Conservation (phyloP, 2,329 filamentous ascomycete species). For the Cyphellophora attinorum region DNA sequence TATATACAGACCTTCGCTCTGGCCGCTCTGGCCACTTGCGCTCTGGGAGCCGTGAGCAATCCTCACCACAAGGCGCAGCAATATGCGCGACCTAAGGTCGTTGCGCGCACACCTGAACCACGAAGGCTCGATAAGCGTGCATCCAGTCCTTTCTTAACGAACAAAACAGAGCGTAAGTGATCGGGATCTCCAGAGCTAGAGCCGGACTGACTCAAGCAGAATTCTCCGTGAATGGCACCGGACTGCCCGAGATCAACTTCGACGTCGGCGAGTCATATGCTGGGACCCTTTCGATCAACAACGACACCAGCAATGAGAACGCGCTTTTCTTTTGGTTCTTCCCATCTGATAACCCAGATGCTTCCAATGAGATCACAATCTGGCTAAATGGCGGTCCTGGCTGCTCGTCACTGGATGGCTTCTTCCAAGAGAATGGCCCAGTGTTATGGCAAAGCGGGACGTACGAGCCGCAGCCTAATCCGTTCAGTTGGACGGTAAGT, state of each 20-base stretch:
- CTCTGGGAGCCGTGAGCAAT: too few relatives aligned
- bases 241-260: slow-evolving; percentile 59
- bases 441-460: slow-evolving; percentile 64
- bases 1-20: too few relatives aligned
- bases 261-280: slow-evolving; percentile 44
- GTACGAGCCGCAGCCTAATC: slow-evolving; percentile 52
- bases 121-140: too few relatives aligned
- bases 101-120: too few relatives aligned
- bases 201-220: slow-evolving; percentile 28
- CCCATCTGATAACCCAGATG: slow-evolving; percentile 36
- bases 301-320: slow-evolving; percentile 26
- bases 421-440: slow-evolving; percentile 69
- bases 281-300: slow-evolving; percentile 42
- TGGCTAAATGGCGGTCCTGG: slow-evolving; percentile 47
- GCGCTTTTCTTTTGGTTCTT: slow-evolving; percentile 34
- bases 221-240: slow-evolving; percentile 53
- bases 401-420: slow-evolving; percentile 52
- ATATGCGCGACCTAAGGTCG: too few relatives aligned
- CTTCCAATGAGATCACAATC: slow-evolving; percentile 39
- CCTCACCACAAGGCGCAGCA: too few relatives aligned
- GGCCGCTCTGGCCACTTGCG: too few relatives aligned
- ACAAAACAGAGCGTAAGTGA: background rate
- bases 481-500: slow-evolving; percentile 64
- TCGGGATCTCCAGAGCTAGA: background rate
- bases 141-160: too few relatives aligned